Percentiles rank a stretch among this genome's conserved stretches.
phyloP scores from a whole-genome alignment of 148 eudicot genomes.

The Limonium bicolor region DNA sequence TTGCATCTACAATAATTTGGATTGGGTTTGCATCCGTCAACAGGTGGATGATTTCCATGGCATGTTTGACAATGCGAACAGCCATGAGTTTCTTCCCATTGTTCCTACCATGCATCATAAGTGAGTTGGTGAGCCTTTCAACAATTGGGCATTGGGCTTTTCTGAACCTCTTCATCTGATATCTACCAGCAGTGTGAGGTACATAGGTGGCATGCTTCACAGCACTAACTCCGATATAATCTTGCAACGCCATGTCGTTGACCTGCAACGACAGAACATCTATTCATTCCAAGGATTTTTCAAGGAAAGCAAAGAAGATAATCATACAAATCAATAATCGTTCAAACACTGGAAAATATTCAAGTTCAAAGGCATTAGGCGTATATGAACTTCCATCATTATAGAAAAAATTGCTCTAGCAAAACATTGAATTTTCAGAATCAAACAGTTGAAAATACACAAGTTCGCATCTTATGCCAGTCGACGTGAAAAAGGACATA shows the following conservation, averaged over 20 bases:
- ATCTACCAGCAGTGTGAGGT: conserved; percentile 4
- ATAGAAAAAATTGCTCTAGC: no score
- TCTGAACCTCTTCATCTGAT: conserved; percentile 6
- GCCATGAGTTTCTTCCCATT: conserved; percentile 6
- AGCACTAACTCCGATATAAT: conserved; percentile 1
- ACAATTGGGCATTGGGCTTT: conserved; percentile 4
- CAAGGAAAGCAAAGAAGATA: not conserved
- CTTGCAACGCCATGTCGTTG: conserved; percentile 5
- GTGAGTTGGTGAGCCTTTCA: conserved; percentile 5
- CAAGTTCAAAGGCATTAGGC: not conserved
- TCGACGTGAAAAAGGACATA: no score
- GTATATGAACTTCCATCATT: not conserved
- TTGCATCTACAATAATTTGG: conserved; percentile 5
- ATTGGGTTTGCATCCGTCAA: conserved; percentile 4
- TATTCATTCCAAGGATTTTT: not conserved
- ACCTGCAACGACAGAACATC: not conserved
- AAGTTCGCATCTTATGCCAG: no score
- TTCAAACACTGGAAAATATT: not conserved
- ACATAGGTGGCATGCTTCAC: conserved; percentile 4
- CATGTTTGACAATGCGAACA: conserved; percentile 4
- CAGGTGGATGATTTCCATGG: conserved; percentile 4
- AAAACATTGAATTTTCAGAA: not conserved
- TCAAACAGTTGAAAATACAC: not conserved
- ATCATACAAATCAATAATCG: not conserved
- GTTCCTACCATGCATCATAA: conserved; percentile 3